Conservation (phyloP, 2,329 filamentous ascomycete genomes). For the Aureobasidium sp. region DNA sequence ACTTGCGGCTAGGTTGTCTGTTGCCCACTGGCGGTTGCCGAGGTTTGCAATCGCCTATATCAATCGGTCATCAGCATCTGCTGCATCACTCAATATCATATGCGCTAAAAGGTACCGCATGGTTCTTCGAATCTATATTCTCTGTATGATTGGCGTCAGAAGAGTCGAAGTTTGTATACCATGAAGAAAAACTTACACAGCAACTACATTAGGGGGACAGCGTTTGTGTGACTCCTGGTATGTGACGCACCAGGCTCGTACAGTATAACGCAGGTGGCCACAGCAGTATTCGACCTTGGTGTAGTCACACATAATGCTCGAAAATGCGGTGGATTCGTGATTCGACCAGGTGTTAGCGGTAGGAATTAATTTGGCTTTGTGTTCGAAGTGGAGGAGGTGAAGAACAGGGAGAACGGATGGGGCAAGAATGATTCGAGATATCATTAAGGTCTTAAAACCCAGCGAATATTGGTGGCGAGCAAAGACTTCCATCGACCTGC, state of each 20-base stretch:
- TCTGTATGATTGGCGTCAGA: slow-evolving; percentile 22
- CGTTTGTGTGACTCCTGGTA: slow-evolving; percentile 49
- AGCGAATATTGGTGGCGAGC: background rate
- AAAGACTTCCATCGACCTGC: background rate
- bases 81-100: too few relatives aligned
- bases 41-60: slow-evolving; percentile 18
- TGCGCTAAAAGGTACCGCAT: slow-evolving; percentile 33
- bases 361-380: too few relatives aligned
- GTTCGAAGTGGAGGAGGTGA: too few relatives aligned
- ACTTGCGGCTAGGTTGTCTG: too few relatives aligned
- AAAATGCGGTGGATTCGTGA: too few relatives aligned
- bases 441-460: too few relatives aligned
- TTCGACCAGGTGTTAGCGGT: too few relatives aligned
- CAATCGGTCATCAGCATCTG: background rate
- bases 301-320: slow-evolving; percentile 49
- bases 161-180: background rate
- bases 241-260: slow-evolving; percentile 49
- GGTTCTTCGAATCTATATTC: slow-evolving; percentile 44
- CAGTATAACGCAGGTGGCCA: slow-evolving; percentile 49
- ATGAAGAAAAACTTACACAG: slow-evolving; percentile 33
- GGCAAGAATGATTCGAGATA: too few relatives aligned
- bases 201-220: slow-evolving; percentile 50
- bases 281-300: slow-evolving; percentile 53
- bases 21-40: too few relatives aligned
- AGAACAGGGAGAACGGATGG: too few relatives aligned